Evolutionary conservation across 2,329 filamentous ascomycete genomes (phyloP).

Genomic region (Talaromyces sp.): DNA sequence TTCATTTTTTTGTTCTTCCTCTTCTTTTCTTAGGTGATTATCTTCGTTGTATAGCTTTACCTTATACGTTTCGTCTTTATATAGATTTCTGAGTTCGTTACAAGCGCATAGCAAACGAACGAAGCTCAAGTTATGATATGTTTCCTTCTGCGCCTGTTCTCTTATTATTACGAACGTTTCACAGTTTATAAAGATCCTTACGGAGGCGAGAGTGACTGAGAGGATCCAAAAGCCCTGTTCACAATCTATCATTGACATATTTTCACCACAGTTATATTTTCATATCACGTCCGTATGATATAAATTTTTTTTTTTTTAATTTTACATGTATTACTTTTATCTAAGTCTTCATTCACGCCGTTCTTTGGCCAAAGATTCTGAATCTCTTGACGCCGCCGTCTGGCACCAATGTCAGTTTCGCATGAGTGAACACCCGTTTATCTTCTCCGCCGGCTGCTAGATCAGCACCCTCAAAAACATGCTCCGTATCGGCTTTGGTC

Average conservation of each 20-base stretch:
- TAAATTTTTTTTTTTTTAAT: not conserved
- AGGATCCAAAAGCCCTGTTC: not conserved
- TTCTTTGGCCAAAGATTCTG: conserved; percentile 63
- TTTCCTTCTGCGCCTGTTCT: not conserved
- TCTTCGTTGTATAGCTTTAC: not conserved
- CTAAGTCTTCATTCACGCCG: not conserved
- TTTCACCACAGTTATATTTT: not conserved
- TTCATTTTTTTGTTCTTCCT: not conserved
- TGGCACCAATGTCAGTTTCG: conserved; percentile 87
- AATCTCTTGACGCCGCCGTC: conserved; percentile 90
- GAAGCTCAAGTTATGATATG: not conserved
- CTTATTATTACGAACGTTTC: not conserved
- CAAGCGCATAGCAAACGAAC: not conserved
- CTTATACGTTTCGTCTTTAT: not conserved
- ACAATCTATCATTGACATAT: not conserved
- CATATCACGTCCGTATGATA: not conserved
- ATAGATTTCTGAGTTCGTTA: not conserved
- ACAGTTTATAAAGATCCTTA: no score
- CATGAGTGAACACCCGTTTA: conserved; percentile 68
- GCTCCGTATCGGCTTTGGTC: conserved; percentile 36
- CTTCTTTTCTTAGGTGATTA: not conserved
- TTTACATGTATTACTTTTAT: not conserved
- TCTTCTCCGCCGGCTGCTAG: conserved; percentile 57
- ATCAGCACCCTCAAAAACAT: conserved; percentile 33
- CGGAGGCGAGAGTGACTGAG: not conserved